Conservation (phyloP, 2,329 filamentous ascomycete species). For the Beauveria varroae region DNA sequence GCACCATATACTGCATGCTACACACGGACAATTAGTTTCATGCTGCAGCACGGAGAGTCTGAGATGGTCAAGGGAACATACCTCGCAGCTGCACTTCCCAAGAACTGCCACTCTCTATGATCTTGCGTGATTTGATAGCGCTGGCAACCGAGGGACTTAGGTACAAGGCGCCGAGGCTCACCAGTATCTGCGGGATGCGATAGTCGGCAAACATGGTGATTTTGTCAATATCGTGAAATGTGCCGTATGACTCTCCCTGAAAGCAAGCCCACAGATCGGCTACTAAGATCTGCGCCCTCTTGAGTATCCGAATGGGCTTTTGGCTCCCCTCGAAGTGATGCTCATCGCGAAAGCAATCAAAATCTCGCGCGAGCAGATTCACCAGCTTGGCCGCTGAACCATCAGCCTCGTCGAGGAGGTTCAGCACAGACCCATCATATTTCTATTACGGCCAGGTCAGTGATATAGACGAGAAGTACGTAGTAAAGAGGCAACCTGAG, state of each 20-base stretch:
- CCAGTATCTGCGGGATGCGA: slow-evolving; percentile 87
- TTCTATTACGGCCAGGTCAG: slow-evolving; percentile 39
- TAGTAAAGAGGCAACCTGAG: neutral
- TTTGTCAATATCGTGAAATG: slow-evolving; percentile 84
- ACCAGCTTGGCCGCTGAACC: slow-evolving; percentile 78
- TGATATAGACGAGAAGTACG: neutral
- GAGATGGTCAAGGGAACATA: slow-evolving; percentile 24
- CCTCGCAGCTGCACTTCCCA: slow-evolving; percentile 87
- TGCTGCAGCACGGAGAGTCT: neutral
- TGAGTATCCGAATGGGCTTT: slow-evolving; percentile 70
- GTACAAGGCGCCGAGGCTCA: slow-evolving; percentile 70
- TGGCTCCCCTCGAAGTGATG: slow-evolving; percentile 63
- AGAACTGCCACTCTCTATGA: slow-evolving; percentile 61
- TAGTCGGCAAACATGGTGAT: slow-evolving; percentile 99
- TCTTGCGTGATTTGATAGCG: slow-evolving; percentile 56
- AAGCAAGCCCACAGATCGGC: slow-evolving; percentile 97
- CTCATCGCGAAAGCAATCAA: slow-evolving; percentile 81
- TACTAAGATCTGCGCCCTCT: slow-evolving; percentile 91
- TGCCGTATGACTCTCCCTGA: slow-evolving; percentile 68
- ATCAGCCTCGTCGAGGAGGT: slow-evolving; percentile 65
- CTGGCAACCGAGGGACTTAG: slow-evolving; percentile 76
- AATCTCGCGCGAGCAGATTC: slow-evolving; percentile 75
- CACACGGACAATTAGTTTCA: slow-evolving; percentile 9
- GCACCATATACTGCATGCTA: slow-evolving; percentile 90
- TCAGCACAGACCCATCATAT: slow-evolving; percentile 66